phyloP scores from a whole-genome alignment of 371 early-diverging fungal genomes.

The Batkoa obscura region DNA sequence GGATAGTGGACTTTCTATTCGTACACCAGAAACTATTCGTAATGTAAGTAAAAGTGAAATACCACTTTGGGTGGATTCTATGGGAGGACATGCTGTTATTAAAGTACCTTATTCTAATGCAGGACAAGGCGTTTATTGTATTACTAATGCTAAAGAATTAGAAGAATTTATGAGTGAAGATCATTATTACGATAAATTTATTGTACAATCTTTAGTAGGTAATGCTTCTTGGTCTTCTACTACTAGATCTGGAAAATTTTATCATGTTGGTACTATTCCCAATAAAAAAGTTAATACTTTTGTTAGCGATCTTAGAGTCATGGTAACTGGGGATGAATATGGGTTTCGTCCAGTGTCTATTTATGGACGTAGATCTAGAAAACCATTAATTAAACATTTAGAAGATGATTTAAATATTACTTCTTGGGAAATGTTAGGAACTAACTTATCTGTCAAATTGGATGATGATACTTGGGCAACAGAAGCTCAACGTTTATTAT shows the following conservation, averaged over 20 bases:
- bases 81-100: slow-evolving; percentile 83
- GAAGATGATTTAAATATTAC: slow-evolving; percentile 32
- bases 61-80: slow-evolving; percentile 64
- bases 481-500: slow-evolving; percentile 58
- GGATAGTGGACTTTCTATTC: slow-evolving; percentile 46
- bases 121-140: slow-evolving; percentile 86
- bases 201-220: slow-evolving; percentile 82
- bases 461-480: slow-evolving; percentile 68
- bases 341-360: slow-evolving; percentile 78
- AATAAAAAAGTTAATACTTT: slow-evolving; percentile 74
- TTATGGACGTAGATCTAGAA: slow-evolving; percentile 68
- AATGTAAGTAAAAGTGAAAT: slow-evolving; percentile 74
- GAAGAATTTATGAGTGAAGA: slow-evolving; percentile 51
- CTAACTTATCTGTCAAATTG: slow-evolving; percentile 66
- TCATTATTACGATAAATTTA: slow-evolving; percentile 86
- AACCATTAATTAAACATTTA: slow-evolving; percentile 47
- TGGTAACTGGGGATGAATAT: slow-evolving; percentile 57
- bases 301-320: slow-evolving; percentile 76
- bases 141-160: slow-evolving; percentile 61
- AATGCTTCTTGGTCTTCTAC: slow-evolving; percentile 80
- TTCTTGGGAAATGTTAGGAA: slow-evolving; percentile 90
- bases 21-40: slow-evolving; percentile 77
- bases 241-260: slow-evolving; percentile 58
- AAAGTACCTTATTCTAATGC: slow-evolving; percentile 90
- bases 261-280: slow-evolving; percentile 85